Base-by-base conservation (phyloP, 163 green algal genomes). In the Coccomyxa subellipsoidea region DNA sequence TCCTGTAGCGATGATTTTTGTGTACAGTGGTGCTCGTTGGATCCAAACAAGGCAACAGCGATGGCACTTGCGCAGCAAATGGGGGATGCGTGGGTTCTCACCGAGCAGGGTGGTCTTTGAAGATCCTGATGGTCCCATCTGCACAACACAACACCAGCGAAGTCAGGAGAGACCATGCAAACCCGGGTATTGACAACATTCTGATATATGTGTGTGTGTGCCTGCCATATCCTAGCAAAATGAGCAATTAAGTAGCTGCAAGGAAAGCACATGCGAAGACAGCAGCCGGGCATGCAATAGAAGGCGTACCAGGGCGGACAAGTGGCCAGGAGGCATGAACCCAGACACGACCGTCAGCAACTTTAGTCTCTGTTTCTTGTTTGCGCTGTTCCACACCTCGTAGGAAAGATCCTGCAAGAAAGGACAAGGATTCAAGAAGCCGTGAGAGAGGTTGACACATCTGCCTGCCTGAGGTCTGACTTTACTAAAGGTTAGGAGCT, bases 281-380 rank as follows among this genome's bases (percentile, higher is more conserved):
- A 79, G 53, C 37, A 23, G 31, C 34, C 0, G 7, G 5, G 29
- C 76, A 69, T 7, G 34, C 25, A 38, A 69, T 18, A 32, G n/a
- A 38, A 78, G 80, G 35, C 72, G 32, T 47, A 84, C 77, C 70
- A 86, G 31, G 36, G 82, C 82, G 12, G 82, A 53, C 77, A 86
- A 76, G 39, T 81, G 77, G 37, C 77, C 69, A 35, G 82, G 77
- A 25, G 66, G 38, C 39, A 86, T 70, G 36, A 78, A 78, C 12
- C 82, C 82, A 29, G 77, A 83, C 40, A 86, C 66, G 0, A 76
- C 27, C 5, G 69, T 59, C 8, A 86, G 70, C 18, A 86, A 59
- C 9, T 59, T 78, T 7, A 86, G 53, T 35, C 72, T 83, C 34
- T 86, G 10, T 32, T 79, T 79, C 38, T 54, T 73, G 66, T 85